Percentiles rank a stretch among this genome's conserved stretches.
These are phyloP conservation scores for Citrus unshiu DNA, from an alignment of 345 rosid species.

Conservation along the genomic window DNA sequence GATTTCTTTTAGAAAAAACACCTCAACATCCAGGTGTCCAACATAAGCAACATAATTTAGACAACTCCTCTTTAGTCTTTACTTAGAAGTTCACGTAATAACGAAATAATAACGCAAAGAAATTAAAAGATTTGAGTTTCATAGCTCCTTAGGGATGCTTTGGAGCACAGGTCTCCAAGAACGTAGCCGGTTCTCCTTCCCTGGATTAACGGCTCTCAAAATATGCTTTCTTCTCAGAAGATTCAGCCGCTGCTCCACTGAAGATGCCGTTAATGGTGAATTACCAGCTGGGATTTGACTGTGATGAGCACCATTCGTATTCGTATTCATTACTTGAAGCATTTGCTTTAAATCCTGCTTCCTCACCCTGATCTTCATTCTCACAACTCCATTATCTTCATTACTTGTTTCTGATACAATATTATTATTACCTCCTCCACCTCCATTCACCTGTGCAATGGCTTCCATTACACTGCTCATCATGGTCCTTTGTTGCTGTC, in stretches of 20 bases:
- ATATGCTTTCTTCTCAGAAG: slow-evolving; percentile 17
- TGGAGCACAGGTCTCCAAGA: slow-evolving; percentile 40
- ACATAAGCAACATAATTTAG: no score
- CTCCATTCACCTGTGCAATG: slow-evolving; percentile 13
- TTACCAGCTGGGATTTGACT: neutral
- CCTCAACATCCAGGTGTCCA: no score
- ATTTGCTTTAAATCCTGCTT: slow-evolving; percentile 46
- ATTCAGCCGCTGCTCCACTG: slow-evolving; percentile 32
- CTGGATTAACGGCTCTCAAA: neutral
- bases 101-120: neutral
- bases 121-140: neutral
- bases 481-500: slow-evolving; percentile 19
- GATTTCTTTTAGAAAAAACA: accelerated
- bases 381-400: slow-evolving; percentile 29
- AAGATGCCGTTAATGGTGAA: neutral
- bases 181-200: neutral
- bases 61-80: no score
- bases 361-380: slow-evolving; percentile 39
- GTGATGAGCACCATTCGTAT: neutral
- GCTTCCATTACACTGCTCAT: slow-evolving; percentile 25
- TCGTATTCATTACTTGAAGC: slow-evolving; percentile 9
- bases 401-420: slow-evolving; percentile 12
- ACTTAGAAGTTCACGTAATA: no score
- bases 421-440: neutral
- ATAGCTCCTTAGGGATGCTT: slow-evolving; percentile 40